Evolutionary conservation across 768 basidiomycete species (phyloP).

Genomic region (Ephemerocybe angulata): DNA sequence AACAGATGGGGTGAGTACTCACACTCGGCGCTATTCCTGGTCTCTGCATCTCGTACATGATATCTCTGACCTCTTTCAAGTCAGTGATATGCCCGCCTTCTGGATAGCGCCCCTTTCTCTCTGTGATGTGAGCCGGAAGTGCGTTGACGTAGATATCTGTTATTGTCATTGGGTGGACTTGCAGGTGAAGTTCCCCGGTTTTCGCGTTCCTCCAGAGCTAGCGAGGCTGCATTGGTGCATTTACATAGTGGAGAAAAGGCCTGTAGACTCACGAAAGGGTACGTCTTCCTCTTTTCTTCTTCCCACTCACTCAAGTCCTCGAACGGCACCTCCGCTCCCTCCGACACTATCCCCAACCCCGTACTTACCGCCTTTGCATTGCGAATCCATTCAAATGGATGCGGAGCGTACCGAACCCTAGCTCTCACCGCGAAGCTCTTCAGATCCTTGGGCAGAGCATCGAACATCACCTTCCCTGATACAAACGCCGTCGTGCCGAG

Average conservation of each 20-base stretch:
- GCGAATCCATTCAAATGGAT: slow-evolving; percentile 91
- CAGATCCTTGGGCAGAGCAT: slow-evolving; percentile 61
- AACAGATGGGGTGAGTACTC: not conserved
- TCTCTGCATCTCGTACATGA: slow-evolving; percentile 20
- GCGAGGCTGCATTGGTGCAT: not conserved
- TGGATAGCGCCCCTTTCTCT: slow-evolving; percentile 53
- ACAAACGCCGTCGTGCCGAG: slow-evolving; percentile 86
- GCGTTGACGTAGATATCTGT: slow-evolving; percentile 60
- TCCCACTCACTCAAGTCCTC: slow-evolving; percentile 80
- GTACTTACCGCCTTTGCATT: slow-evolving; percentile 69
- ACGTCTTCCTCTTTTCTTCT: slow-evolving; percentile 66
- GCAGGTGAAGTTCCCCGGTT: slow-evolving; percentile 73
- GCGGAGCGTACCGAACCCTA: slow-evolving; percentile 75
- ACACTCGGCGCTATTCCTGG: slow-evolving; percentile 16
- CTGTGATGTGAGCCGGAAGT: slow-evolving; percentile 49
- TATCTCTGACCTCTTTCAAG: slow-evolving; percentile 16
- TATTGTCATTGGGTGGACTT: slow-evolving; percentile 76
- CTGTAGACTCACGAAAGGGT: slow-evolving; percentile 49
- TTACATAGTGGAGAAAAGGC: not conserved
- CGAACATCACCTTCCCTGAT: slow-evolving; percentile 81
- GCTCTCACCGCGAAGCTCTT: slow-evolving; percentile 80
- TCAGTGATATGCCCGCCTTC: slow-evolving; percentile 21
- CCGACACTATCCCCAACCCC: slow-evolving; percentile 78
- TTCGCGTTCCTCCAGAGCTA: slow-evolving; percentile 86
- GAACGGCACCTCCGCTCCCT: slow-evolving; percentile 65